Percentiles rank a stretch among this genome's conserved stretches.
Conservation (phyloP, 1,284 basidiomycete genomes). For the Ceratobasidium sp. region DNA sequence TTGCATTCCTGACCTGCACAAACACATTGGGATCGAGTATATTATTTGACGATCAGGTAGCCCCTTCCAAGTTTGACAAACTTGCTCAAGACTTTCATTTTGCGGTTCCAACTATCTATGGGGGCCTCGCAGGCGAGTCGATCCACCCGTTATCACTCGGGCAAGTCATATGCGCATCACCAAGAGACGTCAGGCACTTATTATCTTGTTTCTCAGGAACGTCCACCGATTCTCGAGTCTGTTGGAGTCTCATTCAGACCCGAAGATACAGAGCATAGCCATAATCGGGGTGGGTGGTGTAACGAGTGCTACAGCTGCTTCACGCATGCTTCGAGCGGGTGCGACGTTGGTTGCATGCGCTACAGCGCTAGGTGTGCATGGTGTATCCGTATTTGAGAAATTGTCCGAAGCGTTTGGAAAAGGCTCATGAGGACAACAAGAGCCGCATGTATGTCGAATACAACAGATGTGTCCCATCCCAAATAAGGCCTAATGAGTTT, state of each 20-base stretch:
- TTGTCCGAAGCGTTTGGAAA: conserved; percentile 47
- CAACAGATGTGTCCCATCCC: neutral
- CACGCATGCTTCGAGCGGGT: conserved; percentile 72
- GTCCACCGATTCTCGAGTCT: conserved; percentile 59
- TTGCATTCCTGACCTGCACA: conserved; percentile 74
- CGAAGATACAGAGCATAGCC: conserved; percentile 57
- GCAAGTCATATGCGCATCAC: conserved; percentile 56
- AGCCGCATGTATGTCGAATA: neutral
- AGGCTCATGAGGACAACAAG: neutral
- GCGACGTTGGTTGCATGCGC: conserved; percentile 75
- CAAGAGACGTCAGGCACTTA: neutral
- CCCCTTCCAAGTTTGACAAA: conserved; percentile 35
- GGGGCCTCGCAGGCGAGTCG: conserved; percentile 77
- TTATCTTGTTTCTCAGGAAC: conserved; percentile 44
- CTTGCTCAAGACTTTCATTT: conserved; percentile 47
- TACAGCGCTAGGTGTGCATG: conserved; percentile 70
- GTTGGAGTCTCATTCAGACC: conserved; percentile 54
- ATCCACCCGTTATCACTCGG: conserved; percentile 76
- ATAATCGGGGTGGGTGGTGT: conserved; percentile 82
- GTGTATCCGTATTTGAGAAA: conserved; percentile 67
- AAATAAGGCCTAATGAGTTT: neutral
- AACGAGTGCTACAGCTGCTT: conserved; percentile 60
- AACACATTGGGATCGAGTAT: conserved; percentile 77
- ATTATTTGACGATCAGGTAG: conserved; percentile 62
- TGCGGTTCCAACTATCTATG: conserved; percentile 66